Base-by-base conservation (phyloP, 2,329 filamentous ascomycete species). In the Nannizzia gypsea region DNA sequence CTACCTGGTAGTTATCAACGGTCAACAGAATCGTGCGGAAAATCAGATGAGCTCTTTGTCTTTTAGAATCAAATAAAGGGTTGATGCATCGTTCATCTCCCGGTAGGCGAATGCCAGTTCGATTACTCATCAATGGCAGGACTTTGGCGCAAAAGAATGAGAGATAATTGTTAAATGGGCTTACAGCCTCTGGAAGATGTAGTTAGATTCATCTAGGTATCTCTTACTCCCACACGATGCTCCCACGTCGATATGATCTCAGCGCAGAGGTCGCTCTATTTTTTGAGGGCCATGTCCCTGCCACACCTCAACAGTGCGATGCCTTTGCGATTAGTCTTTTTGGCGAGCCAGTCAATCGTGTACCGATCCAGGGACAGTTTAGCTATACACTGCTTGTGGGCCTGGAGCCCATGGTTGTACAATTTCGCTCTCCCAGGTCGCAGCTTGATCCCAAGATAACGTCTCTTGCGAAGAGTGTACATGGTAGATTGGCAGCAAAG, bases 161-260 rank as follows among this genome's bases (percentile, higher is more conserved):
- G n/a, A n/a, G n/a, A n/a, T 28, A 28, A 28, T 28, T 28, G 6
- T 28, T 28, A 28, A 28, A 28, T 3, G 3, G 28, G 28, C 28
- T 28, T 28, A 28, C 28, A 28, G 28, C 28, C 28, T 28, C 28
- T 28, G 6, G 28, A 28, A 28, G 28, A 28, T 28, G 3, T 28
- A 28, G 3, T 28, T 28, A 28, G 3, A 6, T 28, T 28, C 28
- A 28, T 28, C 3, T 6, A n/a, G n/a, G n/a, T 6, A 82, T 38
- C 36, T 13, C 36, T 38, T 8, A 15, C 36, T 38, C 13, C 36
- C 8, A 38, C 52, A 13, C 34, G 11, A 52, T 52, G 52, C 2
- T 4, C 11, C 52, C 52, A 17, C 52, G 52, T 34, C 13, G 5
- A 15, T 56, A 56, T 24, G 52, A 56, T 56, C 54, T 60, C 22